Evolutionary conservation across 2,329 filamentous ascomycete species (phyloP).

Genomic region (Phaeosphaeriaceae sp.): DNA sequence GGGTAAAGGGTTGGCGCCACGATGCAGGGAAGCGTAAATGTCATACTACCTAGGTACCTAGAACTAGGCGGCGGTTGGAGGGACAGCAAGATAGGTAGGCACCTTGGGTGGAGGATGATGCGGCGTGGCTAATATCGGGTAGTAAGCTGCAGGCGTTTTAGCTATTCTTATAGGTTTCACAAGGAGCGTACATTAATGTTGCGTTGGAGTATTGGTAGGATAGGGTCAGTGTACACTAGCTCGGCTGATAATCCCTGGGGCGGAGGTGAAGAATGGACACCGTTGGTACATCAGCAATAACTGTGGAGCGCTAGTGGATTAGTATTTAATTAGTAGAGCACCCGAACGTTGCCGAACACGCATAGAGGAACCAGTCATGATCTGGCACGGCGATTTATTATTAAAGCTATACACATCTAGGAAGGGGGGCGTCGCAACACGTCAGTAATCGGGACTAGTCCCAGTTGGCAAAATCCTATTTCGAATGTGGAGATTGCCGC

Average conservation of each 20-base stretch:
- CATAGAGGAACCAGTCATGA: no score
- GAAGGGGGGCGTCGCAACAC: background rate
- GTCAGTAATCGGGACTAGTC: background rate
- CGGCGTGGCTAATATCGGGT: slow-evolving; percentile 4
- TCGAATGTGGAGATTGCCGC: slow-evolving; percentile 4
- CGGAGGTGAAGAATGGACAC: no score
- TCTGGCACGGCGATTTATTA: no score
- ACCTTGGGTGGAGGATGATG: no score
- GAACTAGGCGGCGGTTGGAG: no score
- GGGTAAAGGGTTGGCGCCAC: slow-evolving; percentile 15
- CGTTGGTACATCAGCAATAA: no score
- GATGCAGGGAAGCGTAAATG: background rate
- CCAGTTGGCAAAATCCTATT: background rate
- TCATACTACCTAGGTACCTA: no score
- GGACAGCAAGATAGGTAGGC: no score
- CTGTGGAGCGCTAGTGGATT: no score
- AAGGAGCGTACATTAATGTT: no score
- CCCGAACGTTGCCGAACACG: no score
- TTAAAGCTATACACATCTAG: background rate
- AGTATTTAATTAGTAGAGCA: no score
- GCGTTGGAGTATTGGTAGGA: slow-evolving; percentile 10
- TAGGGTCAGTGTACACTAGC: slow-evolving; percentile 22
- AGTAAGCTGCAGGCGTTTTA: slow-evolving; percentile 23
- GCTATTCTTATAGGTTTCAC: slow-evolving; percentile 12
- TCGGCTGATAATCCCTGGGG: slow-evolving; percentile 4